Evolutionary conservation across 1,139 yeast species (phyloP), one percentile per base, ranked within the genome.

Genomic region (Spencermartinsiella ligniputridi): DNA sequence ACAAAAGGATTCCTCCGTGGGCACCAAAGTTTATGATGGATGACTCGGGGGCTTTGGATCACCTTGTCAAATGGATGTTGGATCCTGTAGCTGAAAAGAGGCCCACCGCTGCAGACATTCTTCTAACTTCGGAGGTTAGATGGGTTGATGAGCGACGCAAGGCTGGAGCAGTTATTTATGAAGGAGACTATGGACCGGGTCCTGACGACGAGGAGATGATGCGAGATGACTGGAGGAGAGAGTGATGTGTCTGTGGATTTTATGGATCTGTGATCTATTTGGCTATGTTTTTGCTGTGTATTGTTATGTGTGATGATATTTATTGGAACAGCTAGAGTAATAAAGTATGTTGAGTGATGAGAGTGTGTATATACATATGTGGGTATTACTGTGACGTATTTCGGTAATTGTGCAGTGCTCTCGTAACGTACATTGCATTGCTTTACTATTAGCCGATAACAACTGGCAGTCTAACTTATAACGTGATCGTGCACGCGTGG

Each of bases 91-190:
- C 96, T n/a, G 71, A 70, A 42, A 79, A 78, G 47, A 72, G 99
- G 48, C 96, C 96, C 9, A 79, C 83, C 3, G 95, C 96, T 0
- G 74, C 70, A 32, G 77, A 79, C 50, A 73, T 92, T 25, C 68
- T 92, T 48, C 76, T 72, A 48, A 73, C 82, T 56, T 78, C 76
- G 41, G 97, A 92, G 62, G 81, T 94, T 53, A 74, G 76, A 41
- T 77, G 83, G 51, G 92, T 92, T 37, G 97, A 90, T 55, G 69
- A 75, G 51, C 76, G 94, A 51, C 75, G 97, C 45, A 85, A 86
- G 61, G 90, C 96, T 3, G 98, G 98, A 2, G 97, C 97, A 1
- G 86, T 92, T 1, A 86, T 92, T 53, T 94, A 83, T 57, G 99
- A 92, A 67, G 98, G 97, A 32, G 97, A 92, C 56, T 90, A 78